Evolutionary conservation across 1,284 basidiomycete species (phyloP).

Genomic region (Rhodofomes roseus): DNA sequence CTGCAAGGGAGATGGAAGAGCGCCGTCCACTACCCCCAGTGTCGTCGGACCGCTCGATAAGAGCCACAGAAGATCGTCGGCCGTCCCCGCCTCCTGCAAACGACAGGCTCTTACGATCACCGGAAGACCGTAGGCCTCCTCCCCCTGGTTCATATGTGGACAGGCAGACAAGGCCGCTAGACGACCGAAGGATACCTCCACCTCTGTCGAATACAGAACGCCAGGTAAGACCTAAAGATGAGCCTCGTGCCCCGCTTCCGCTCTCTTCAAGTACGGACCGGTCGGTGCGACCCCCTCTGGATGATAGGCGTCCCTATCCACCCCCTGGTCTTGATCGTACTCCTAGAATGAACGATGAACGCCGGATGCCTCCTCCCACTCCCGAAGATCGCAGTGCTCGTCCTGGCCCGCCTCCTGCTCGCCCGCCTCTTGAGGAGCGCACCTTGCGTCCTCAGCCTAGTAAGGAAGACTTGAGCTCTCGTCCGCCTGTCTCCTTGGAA

Average conservation of each 20-base stretch:
- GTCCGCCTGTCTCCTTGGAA: slow-evolving; percentile 22
- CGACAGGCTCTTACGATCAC: slow-evolving; percentile 5
- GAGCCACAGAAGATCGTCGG: slow-evolving; percentile 11
- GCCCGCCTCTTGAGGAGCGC: slow-evolving; percentile 20
- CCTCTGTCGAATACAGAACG: slow-evolving; percentile 10
- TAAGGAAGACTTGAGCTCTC: slow-evolving; percentile 16
- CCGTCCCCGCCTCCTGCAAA: slow-evolving; percentile 3
- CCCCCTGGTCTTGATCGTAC: slow-evolving; percentile 1
- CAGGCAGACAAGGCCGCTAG: not conserved
- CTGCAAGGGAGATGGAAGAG: slow-evolving; percentile 4
- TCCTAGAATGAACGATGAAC: slow-evolving; percentile 1
- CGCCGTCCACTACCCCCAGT: slow-evolving; percentile 4
- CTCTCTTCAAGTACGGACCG: slow-evolving; percentile 6
- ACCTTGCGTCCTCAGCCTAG: slow-evolving; percentile 11
- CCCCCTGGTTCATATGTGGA: slow-evolving; percentile 4
- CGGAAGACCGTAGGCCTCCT: slow-evolving; percentile 12
- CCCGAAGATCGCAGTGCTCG: slow-evolving; percentile 7
- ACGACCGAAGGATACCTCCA: slow-evolving; percentile 5
- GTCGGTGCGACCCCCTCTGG: slow-evolving; percentile 11
- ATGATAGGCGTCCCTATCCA: slow-evolving; percentile 16
- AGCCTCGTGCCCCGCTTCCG: slow-evolving; percentile 10
- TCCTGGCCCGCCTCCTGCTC: slow-evolving; percentile 10
- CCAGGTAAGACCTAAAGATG: slow-evolving; percentile 11
- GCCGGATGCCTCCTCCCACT: slow-evolving; percentile 3
- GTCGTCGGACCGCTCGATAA: slow-evolving; percentile 9